phyloP scores from a whole-genome alignment of 768 basidiomycete genomes.

The Kwoniella mangroviensis region DNA sequence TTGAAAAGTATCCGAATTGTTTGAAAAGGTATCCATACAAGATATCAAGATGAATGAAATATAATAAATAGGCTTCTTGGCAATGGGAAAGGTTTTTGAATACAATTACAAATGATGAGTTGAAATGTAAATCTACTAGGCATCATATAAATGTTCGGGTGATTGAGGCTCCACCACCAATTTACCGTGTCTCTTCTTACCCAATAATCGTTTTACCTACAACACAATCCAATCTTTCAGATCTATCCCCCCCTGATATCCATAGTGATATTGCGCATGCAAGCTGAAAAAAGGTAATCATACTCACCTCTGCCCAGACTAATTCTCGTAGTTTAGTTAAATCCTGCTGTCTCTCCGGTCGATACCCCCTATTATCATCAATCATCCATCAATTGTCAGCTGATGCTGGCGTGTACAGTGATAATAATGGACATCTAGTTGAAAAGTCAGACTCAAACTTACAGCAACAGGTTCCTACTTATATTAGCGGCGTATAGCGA shows the following conservation, averaged over 20 bases:
- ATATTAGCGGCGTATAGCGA: conserved; percentile 54
- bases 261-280: background rate
- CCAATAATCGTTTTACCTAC: conserved; percentile 43
- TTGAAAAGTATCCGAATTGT: no score
- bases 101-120: no score
- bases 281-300: background rate
- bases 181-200: conserved; percentile 43
- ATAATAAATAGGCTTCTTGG: no score
- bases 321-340: conserved; percentile 51
- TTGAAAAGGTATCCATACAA: no score
- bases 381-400: background rate
- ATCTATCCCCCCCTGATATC: background rate
- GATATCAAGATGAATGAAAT: no score
- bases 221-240: background rate
- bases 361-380: conserved; percentile 43
- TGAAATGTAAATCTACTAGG: background rate
- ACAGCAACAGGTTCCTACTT: conserved; percentile 53
- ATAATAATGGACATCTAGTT: no score
- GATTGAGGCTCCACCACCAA: conserved; percentile 41
- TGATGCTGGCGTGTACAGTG: no score
- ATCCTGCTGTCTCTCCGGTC: conserved; percentile 53
- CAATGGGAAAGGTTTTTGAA: no score
- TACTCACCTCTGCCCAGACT: conserved; percentile 56
- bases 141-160: conserved; percentile 27
- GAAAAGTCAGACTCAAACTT: no score